Percentiles rank a stretch among this genome's conserved stretches.
Evolutionary conservation across 1,284 basidiomycete species (phyloP).

Genomic region (Ceratobasidium sp.): DNA sequence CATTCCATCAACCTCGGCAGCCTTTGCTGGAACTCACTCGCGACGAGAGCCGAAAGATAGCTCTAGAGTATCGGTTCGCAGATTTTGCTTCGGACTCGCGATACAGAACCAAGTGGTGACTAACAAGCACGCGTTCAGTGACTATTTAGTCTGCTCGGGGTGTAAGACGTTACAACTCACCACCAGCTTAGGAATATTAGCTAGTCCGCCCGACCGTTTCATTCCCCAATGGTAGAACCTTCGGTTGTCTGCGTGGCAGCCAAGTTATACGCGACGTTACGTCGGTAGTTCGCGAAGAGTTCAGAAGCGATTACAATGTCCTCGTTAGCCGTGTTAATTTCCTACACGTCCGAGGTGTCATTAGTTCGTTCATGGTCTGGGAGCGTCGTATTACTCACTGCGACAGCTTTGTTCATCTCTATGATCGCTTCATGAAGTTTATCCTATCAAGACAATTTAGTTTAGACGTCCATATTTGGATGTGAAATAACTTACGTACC

Average conservation of each 20-base stretch:
- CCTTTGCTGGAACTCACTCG: too few species aligned
- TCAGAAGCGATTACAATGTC: slow-evolving; percentile 82
- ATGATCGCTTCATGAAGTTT: slow-evolving; percentile 84
- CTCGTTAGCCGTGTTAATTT: slow-evolving; percentile 77
- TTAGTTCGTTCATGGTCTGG: slow-evolving; percentile 24
- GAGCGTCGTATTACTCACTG: slow-evolving; percentile 61
- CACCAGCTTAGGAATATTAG: not conserved
- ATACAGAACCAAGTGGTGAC: too few species aligned
- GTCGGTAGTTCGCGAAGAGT: slow-evolving; percentile 82
- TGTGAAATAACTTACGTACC: slow-evolving; percentile 64
- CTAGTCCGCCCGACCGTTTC: not conserved
- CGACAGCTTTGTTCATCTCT: slow-evolving; percentile 85
- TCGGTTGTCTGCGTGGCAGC: slow-evolving; percentile 64
- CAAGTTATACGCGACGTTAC: slow-evolving; percentile 89
- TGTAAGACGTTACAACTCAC: not conserved
- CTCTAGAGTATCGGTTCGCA: too few species aligned
- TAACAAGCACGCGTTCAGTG: too few species aligned
- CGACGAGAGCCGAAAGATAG: too few species aligned
- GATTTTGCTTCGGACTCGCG: too few species aligned
- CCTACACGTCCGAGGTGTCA: slow-evolving; percentile 61
- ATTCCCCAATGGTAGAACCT: not conserved
- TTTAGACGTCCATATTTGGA: not conserved
- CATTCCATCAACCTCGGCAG: too few species aligned
- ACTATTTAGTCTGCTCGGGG: too few species aligned
- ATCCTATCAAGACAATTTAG: slow-evolving; percentile 64